Evolutionary conservation across 2,329 filamentous ascomycete genomes (phyloP).

Genomic region (Harringtonia aguacate): DNA sequence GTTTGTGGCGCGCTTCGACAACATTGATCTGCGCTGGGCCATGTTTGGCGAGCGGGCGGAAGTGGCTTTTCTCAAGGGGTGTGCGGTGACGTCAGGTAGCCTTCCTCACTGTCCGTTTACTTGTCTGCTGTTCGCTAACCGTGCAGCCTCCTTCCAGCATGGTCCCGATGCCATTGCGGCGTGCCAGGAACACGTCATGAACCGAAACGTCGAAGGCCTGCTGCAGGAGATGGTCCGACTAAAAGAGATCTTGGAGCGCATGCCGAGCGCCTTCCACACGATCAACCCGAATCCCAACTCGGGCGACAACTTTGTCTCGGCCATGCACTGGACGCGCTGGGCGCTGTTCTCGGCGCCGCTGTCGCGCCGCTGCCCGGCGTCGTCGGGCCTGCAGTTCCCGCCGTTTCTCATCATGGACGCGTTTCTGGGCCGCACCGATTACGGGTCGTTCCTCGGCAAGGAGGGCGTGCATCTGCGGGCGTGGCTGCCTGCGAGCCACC

Average conservation of each 20-base stretch:
- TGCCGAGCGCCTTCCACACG: slow-evolving; percentile 43
- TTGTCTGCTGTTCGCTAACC: too few species aligned
- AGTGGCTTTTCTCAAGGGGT: slow-evolving; percentile 39
- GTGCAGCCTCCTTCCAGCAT: slow-evolving; percentile 40
- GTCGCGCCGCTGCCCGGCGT: slow-evolving; percentile 37
- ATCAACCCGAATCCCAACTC: slow-evolving; percentile 42
- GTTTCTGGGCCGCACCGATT: slow-evolving; percentile 39
- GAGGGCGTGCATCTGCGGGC: slow-evolving; percentile 42
- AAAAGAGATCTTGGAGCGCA: slow-evolving; percentile 41
- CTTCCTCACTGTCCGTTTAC: too few species aligned
- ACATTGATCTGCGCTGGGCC: slow-evolving; percentile 42
- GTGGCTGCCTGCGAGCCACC: slow-evolving; percentile 41
- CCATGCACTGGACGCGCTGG: slow-evolving; percentile 38
- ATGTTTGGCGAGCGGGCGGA: slow-evolving; percentile 42
- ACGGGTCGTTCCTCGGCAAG: slow-evolving; percentile 38
- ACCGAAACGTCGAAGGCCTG: slow-evolving; percentile 36
- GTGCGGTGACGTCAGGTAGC: slow-evolving; percentile 34
- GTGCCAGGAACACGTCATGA: slow-evolving; percentile 45
- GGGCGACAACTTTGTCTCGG: slow-evolving; percentile 38
- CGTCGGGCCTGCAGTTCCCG: slow-evolving; percentile 40
- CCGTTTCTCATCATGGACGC: slow-evolving; percentile 44
- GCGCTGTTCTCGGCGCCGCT: slow-evolving; percentile 39
- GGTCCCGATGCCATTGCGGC: slow-evolving; percentile 39
- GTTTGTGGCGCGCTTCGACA: slow-evolving; percentile 40
- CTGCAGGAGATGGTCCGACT: slow-evolving; percentile 38